These are phyloP conservation scores for Carpinus viminea DNA, from an alignment of 306 rosid genomes.

Conservation along the genomic window DNA sequence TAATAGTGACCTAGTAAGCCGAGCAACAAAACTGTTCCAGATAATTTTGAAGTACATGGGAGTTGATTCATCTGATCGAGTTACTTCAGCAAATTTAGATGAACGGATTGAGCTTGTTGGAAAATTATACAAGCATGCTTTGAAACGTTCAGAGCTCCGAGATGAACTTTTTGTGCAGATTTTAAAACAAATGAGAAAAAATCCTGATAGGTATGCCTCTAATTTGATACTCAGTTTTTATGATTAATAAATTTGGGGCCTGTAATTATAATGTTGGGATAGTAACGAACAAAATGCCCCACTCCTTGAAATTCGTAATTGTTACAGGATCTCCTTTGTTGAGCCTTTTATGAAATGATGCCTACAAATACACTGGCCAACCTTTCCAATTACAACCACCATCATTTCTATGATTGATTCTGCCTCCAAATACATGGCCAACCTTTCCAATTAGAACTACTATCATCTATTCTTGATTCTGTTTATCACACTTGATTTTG, in stretches of 20 bases:
- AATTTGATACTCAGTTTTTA: background rate
- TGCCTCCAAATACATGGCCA: background rate
- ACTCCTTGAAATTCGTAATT: background rate
- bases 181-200: slow-evolving; percentile 91
- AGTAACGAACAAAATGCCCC: background rate
- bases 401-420: slow-evolving; percentile 18
- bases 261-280: slow-evolving; percentile 6
- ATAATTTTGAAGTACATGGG: slow-evolving; percentile 90
- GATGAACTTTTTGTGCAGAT: slow-evolving; percentile 93
- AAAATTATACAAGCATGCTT: slow-evolving; percentile 83
- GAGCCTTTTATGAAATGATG: background rate
- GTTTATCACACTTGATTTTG: slow-evolving; percentile 18
- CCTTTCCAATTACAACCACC: background rate
- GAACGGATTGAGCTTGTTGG: slow-evolving; percentile 81
- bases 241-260: slow-evolving; percentile 18
- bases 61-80: slow-evolving; percentile 75
- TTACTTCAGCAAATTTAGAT: slow-evolving; percentile 63
- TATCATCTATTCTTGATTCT: slow-evolving; percentile 16
- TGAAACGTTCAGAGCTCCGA: slow-evolving; percentile 89
- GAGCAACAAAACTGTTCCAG: slow-evolving; percentile 86
- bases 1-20: slow-evolving; percentile 73
- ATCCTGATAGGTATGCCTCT: slow-evolving; percentile 73
- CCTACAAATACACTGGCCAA: background rate
- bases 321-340: background rate
- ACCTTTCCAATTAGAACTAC: background rate